These are phyloP conservation scores for Phytophthora kernoviae DNA, from an alignment of 352 stramenopile species.

Conservation along the genomic window DNA sequence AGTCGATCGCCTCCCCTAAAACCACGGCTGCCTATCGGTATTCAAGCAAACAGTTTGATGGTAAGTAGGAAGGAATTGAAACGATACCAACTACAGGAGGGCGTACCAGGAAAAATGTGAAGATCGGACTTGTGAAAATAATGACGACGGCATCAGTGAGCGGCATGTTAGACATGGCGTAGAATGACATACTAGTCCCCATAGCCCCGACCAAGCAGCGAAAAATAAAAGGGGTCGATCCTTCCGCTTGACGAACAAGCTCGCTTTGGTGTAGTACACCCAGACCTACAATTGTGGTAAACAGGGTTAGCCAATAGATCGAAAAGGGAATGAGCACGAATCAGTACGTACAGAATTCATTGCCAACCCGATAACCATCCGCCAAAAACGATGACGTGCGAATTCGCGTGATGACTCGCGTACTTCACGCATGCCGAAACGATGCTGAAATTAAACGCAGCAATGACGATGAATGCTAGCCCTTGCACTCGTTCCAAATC, in stretches of 20 bases:
- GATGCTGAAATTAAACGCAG: slow-evolving; percentile 66
- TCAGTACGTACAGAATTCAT: slow-evolving; percentile 49
- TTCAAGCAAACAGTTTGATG: background rate
- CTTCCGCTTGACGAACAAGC: slow-evolving; percentile 37
- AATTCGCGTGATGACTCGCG: slow-evolving; percentile 42
- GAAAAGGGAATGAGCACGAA: background rate
- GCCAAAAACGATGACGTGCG: slow-evolving; percentile 63
- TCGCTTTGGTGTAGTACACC: slow-evolving; percentile 37
- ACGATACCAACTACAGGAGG: background rate
- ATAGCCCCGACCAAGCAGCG: slow-evolving; percentile 53
- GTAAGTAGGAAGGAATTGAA: background rate
- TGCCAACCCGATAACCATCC: slow-evolving; percentile 41
- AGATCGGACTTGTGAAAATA: slow-evolving; percentile 65
- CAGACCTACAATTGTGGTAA: slow-evolving; percentile 24
- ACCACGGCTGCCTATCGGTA: slow-evolving; percentile 41
- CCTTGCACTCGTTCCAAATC: slow-evolving; percentile 27
- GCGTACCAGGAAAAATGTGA: slow-evolving; percentile 60
- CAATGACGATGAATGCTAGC: slow-evolving; percentile 45
- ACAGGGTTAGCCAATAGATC: background rate
- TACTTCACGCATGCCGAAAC: slow-evolving; percentile 63
- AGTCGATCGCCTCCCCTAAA: slow-evolving; percentile 50
- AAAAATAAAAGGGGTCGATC: slow-evolving; percentile 43
- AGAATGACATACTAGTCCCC: slow-evolving; percentile 50
- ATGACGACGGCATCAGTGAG: slow-evolving; percentile 68
- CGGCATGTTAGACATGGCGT: slow-evolving; percentile 68